Evolutionary conservation across 176 grass and related monocot species (phyloP).

Genomic region (Musa troglodytarum): DNA sequence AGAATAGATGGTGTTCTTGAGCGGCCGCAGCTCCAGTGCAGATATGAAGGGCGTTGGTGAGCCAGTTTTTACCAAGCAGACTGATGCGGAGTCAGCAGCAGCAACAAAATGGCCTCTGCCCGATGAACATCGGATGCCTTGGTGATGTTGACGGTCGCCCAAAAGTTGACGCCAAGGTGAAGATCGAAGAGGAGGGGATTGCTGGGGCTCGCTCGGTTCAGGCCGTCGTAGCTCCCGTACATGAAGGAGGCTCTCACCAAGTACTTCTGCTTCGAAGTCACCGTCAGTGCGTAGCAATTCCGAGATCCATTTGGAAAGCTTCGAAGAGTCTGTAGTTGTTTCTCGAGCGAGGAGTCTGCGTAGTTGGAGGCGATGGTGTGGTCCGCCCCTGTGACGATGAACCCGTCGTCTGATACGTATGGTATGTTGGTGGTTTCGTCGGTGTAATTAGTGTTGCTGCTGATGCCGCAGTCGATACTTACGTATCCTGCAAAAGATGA

Average conservation of each 20-base stretch:
- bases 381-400: not conserved
- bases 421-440: not conserved
- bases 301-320: not conserved
- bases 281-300: not conserved
- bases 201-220: not conserved
- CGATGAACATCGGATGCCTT: not conserved
- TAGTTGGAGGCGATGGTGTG: not conserved
- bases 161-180: not conserved
- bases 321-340: not conserved
- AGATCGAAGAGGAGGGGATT: not conserved
- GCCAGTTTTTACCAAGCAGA: not conserved
- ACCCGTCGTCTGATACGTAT: not conserved
- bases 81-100: not conserved
- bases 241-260: not conserved
- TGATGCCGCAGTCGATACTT: not conserved
- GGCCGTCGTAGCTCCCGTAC: constrained; percentile 13
- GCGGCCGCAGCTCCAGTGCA: constrained; percentile 24
- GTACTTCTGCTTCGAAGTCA: not conserved
- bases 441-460: not conserved
- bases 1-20: constrained; percentile 22
- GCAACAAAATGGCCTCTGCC: not conserved
- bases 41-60: not conserved
- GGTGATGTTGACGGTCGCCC: not conserved
- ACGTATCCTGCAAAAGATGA: constrained; percentile 7
- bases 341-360: no score